phyloP scores from a whole-genome alignment of 2,329 filamentous ascomycete species.

The Aspergillus ochraceoroseus region DNA sequence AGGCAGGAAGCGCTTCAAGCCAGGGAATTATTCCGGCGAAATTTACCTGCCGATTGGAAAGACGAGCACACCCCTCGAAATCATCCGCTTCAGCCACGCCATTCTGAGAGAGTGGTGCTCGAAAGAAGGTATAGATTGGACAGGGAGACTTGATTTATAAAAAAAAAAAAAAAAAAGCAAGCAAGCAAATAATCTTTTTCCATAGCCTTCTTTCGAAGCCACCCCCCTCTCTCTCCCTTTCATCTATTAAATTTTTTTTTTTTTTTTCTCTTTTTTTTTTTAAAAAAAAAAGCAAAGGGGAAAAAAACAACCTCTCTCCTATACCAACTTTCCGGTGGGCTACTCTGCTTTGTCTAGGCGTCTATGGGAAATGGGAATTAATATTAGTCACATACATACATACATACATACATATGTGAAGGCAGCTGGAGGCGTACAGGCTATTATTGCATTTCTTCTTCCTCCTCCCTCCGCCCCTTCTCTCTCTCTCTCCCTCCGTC shows the following conservation, averaged over 20 bases:
- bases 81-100: slow-evolving; percentile 43
- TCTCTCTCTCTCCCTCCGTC: no score
- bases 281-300: no score
- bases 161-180: no score
- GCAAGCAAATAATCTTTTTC: no score
- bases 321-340: not conserved
- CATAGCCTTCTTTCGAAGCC: no score
- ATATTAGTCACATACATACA: no score
- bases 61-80: slow-evolving; percentile 43
- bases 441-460: slow-evolving; percentile 1
- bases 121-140: slow-evolving; percentile 46
- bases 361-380: slow-evolving; percentile 4
- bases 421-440: slow-evolving; percentile 4
- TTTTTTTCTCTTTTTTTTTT: no score
- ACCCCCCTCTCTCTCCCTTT: no score
- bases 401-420: not conserved
- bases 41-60: slow-evolving; percentile 44
- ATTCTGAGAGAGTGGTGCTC: slow-evolving; percentile 46
- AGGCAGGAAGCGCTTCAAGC: slow-evolving; percentile 33
- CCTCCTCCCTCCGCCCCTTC: slow-evolving; percentile 3
- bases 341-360: slow-evolving; percentile 8
- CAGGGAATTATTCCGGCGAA: slow-evolving; percentile 35
- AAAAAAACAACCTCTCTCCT: not conserved
- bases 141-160: slow-evolving; percentile 39
- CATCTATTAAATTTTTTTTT: not conserved